Base-by-base conservation (phyloP, 176 grass and related monocot species). In the Typha latifolia region DNA sequence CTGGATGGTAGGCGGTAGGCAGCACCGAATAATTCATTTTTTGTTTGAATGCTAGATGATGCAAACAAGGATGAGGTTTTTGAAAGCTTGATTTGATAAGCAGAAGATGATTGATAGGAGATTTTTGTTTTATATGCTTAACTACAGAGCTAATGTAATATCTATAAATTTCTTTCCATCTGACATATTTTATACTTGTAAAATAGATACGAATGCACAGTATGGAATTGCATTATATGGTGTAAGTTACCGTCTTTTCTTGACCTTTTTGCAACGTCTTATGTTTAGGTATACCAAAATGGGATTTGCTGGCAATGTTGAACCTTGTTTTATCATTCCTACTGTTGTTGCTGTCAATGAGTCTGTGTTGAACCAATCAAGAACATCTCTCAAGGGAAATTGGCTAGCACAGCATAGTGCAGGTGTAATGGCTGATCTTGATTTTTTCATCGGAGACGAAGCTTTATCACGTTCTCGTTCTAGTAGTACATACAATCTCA, bases 281-380 rank as follows among this genome's bases (percentile, higher is more conserved):
- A 3, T 24, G 18, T 48, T 77, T 72, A 99, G 94, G 76, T 99
- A 93, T 72, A 93, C 94, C 48, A 99, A 99, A 81, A 99, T 99
- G 89, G 94, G 94, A 20, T 99, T 93, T 83, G 83, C 94, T 12
- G 94, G 94, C 66, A 99, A 99, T 81, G 94, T 99, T 62, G 94
- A 99, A 75, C 94, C 94, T 12, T 90, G 86, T 73, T 99, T 99
- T 74, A 90, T 99, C 64, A 93, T 85, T 63, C 94, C 94, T 34
- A 99, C 94, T 14, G 89, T 84, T 66, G 94, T 99, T 69, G 94
- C 94, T 47, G 81, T 90, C 61, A 99, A 99, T 74, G 83, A 93
- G 21, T 85, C 85, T 16, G 87, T 93, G 74, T 64, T 74, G 26
- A 57, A 52, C 49, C 89, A 85, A 85, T 47, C 84, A 3, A 90